These are phyloP conservation scores for Trametes maxima DNA, from an alignment of 768 basidiomycete species.

Conservation along the genomic window DNA sequence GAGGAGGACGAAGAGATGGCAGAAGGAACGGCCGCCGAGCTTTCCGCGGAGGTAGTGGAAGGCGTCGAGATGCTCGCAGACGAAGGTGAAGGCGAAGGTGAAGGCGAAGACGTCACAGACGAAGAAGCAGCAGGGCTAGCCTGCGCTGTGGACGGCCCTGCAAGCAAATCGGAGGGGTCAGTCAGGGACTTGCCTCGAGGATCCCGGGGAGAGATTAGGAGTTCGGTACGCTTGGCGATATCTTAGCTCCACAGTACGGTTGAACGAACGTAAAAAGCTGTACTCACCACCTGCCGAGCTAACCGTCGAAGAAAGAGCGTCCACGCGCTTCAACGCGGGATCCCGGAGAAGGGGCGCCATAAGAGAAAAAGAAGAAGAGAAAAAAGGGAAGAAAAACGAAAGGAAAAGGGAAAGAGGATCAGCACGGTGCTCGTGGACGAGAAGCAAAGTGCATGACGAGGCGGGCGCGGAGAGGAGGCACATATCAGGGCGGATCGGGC, in stretches of 20 bases:
- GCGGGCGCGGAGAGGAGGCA: not conserved
- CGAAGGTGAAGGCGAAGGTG: not conserved
- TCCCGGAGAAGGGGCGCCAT: slow-evolving; percentile 20
- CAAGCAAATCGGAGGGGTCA: not conserved
- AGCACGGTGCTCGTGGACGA: slow-evolving; percentile 17
- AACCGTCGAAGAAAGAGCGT: slow-evolving; percentile 17
- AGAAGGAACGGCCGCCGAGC: not conserved
- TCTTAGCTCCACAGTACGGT: not conserved
- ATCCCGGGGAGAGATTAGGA: not conserved
- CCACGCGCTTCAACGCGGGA: slow-evolving; percentile 22
- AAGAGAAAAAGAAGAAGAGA: slow-evolving; percentile 10
- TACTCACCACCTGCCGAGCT: slow-evolving; percentile 19
- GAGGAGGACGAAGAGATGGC: not conserved
- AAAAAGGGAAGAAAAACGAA: slow-evolving; percentile 2
- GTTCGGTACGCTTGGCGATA: not conserved
- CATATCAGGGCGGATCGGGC: slow-evolving; percentile 8
- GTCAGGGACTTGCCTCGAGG: not conserved
- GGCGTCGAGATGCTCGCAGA: not conserved
- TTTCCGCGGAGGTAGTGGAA: not conserved
- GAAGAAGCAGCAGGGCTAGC: slow-evolving; percentile 22
- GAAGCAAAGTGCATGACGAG: slow-evolving; percentile 17
- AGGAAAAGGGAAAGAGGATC: slow-evolving; percentile 1
- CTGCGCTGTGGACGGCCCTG: slow-evolving; percentile 19
- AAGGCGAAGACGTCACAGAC: slow-evolving; percentile 15
- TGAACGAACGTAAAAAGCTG: not conserved